Conservation (phyloP, 1,284 basidiomycete genomes). For the Puccinia brachypodii region DNA sequence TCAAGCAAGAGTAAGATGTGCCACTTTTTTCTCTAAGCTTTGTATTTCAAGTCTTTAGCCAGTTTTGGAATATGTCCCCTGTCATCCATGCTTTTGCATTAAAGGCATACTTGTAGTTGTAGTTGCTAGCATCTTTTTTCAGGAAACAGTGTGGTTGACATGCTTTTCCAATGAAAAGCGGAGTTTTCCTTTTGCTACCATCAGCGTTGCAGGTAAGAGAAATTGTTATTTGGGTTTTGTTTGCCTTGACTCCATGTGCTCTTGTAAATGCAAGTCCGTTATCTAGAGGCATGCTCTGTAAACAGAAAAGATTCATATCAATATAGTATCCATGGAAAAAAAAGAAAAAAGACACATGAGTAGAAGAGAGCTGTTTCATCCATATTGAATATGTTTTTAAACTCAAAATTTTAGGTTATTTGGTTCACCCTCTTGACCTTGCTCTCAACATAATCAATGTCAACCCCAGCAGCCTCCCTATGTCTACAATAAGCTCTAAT, state of each 20-base stretch:
- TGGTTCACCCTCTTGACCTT: neutral
- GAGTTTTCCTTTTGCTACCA: neutral
- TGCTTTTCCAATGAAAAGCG: slow-evolving; percentile 8
- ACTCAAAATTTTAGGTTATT: neutral
- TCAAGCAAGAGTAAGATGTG: slow-evolving; percentile 38
- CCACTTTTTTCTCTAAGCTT: neutral
- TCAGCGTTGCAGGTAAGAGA: slow-evolving; percentile 13
- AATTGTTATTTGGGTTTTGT: neutral
- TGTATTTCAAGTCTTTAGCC: neutral
- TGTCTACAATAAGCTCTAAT: neutral
- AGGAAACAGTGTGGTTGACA: neutral
- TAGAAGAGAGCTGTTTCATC: slow-evolving; percentile 23
- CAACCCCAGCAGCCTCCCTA: slow-evolving; percentile 5
- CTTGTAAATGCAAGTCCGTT: neutral
- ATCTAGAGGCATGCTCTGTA: slow-evolving; percentile 7
- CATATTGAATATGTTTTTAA: slow-evolving; percentile 24
- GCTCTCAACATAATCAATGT: neutral
- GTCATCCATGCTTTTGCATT: slow-evolving; percentile 19
- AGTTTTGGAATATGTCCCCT: neutral
- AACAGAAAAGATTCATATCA: neutral
- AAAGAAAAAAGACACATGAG: neutral
- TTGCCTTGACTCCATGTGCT: neutral
- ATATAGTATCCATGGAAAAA: neutral
- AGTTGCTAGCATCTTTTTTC: neutral
- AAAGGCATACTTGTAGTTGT: neutral